phyloP scores from a whole-genome alignment of 345 rosid species.

The Populus deltoides region DNA sequence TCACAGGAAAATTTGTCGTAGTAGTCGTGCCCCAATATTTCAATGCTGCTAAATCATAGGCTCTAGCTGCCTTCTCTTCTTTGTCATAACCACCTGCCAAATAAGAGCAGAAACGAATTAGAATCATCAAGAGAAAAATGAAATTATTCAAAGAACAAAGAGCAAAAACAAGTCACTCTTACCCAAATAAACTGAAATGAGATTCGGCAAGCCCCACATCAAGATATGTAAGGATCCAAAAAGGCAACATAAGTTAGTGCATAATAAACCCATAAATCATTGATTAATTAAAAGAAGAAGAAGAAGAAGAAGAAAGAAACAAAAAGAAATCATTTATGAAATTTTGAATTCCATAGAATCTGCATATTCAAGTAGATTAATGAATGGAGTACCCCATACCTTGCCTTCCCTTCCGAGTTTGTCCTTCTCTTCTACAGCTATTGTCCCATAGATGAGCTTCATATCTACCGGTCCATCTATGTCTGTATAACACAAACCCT shows the following conservation, averaged over 20 bases:
- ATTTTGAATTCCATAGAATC: neutral
- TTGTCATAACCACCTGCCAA: constrained; percentile 29
- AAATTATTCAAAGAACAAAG: neutral
- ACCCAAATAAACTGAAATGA: constrained; percentile 32
- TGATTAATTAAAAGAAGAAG: neutral
- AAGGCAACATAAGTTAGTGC: constrained; percentile 19
- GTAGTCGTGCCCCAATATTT: constrained; percentile 35
- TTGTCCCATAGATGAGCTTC: constrained; percentile 89
- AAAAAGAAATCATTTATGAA: neutral
- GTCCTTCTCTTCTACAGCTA: constrained; percentile 83
- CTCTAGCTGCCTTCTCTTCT: constrained; percentile 35
- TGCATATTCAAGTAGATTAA: neutral
- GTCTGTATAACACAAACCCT: constrained; percentile 39
- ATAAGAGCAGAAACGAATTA: neutral
- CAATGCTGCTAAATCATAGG: constrained; percentile 33
- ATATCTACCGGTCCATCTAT: constrained; percentile 86
- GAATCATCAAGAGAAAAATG: neutral
- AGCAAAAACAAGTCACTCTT: neutral
- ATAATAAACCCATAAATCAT: neutral
- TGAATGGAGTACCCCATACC: constrained; percentile 24
- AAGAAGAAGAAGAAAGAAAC: neutral
- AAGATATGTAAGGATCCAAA: constrained; percentile 15
- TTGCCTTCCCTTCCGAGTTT: constrained; percentile 88
- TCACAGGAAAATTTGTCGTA: constrained; percentile 30
- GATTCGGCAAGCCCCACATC: constrained; percentile 21